A percentile compares a stretch with the other conserved stretches of the same genome.
Conservation (phyloP, 345 rosid genomes). For the Cardamine chenopodiifolia region DNA sequence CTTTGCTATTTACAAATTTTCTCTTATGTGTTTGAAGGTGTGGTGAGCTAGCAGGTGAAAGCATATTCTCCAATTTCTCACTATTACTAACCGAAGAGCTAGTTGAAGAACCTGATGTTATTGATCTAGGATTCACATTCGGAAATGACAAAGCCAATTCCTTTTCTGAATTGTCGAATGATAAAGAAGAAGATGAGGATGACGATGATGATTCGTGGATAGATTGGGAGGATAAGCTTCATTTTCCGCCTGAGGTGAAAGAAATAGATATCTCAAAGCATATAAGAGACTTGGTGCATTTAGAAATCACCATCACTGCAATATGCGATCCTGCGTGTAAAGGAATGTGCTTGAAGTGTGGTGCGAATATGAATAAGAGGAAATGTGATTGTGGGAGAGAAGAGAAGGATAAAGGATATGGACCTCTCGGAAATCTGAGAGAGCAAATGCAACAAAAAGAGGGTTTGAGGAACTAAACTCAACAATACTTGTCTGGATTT, state of each 20-base stretch:
- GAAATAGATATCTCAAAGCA: conserved; percentile 86
- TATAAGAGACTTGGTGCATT: conserved; percentile 77
- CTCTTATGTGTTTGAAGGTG: conserved; percentile 56
- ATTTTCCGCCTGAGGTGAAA: conserved; percentile 66
- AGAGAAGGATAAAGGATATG: conserved; percentile 50
- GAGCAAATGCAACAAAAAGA: conserved; percentile 61
- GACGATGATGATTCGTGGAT: conserved; percentile 51
- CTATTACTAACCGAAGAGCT: conserved; percentile 69
- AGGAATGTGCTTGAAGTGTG: conserved; percentile 81
- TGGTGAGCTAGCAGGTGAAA: conserved; percentile 67
- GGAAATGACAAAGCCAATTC: conserved; percentile 45
- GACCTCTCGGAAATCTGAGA: conserved; percentile 71
- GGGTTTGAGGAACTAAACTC: conserved; percentile 31
- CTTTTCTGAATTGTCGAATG: conserved; percentile 22
- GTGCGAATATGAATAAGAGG: conserved; percentile 66
- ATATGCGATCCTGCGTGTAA: conserved; percentile 74
- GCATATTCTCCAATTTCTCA: conserved; percentile 77
- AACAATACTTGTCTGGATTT: background rate
- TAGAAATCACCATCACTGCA: conserved; percentile 69
- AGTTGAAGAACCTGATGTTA: conserved; percentile 67
- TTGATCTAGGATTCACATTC: conserved; percentile 55
- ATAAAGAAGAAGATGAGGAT: conserved; percentile 49
- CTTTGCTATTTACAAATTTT: background rate
- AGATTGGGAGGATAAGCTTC: conserved; percentile 79
- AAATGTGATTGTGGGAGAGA: conserved; percentile 62